Base-by-base conservation (phyloP, 2,329 filamentous ascomycete species). In the Xylariaceae sp. region DNA sequence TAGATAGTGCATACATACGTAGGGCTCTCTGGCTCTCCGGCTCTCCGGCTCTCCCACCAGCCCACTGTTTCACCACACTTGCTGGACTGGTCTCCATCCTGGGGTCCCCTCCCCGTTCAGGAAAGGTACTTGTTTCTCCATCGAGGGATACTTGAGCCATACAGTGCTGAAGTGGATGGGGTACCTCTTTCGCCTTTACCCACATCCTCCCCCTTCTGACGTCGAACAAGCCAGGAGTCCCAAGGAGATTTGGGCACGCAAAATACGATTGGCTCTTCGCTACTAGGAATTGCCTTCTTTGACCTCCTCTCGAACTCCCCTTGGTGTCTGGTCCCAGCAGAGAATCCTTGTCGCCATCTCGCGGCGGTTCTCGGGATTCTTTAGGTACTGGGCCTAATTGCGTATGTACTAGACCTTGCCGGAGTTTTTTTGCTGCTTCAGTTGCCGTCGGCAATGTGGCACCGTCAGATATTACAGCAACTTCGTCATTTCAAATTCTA, bases 211-310 rank as follows among this genome's bases (percentile, higher is more conserved):
- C 54, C 56, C 60, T 54, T 57, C 57, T 61, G 59, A 63, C 59
- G 61, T 63, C 61, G 56, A 63, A 45, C 43, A 45, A 60, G 57
- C 57, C 61, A 55, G 61, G 59, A 63, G 54, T 52, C 56, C 60
- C 49, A 59, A 56, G 56, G 44, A 56, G 44, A 48, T 20, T 14
- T 18, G 41, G 47, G 44, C 46, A 20, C n/a, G 10, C 16, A 32
- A n/a, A 32, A 2, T 45, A 32, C 63, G 62, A 65, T 65, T 65
- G 60, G 62, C 43, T 19, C 20, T 26, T 50, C 10, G 21, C 40
- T 48, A 51, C 48, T 42, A 53, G 48, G 50, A 63, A 61, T 65
- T 61, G 50, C 62, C 60, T 62, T 64, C 62, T 65, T 65, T 56
- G 60, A 65, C 51, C 48, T 65, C 57, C 59, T 59, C 46, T 59